These are phyloP conservation scores for Vararia minispora DNA, from an alignment of 768 basidiomycete genomes.

Conservation along the genomic window DNA sequence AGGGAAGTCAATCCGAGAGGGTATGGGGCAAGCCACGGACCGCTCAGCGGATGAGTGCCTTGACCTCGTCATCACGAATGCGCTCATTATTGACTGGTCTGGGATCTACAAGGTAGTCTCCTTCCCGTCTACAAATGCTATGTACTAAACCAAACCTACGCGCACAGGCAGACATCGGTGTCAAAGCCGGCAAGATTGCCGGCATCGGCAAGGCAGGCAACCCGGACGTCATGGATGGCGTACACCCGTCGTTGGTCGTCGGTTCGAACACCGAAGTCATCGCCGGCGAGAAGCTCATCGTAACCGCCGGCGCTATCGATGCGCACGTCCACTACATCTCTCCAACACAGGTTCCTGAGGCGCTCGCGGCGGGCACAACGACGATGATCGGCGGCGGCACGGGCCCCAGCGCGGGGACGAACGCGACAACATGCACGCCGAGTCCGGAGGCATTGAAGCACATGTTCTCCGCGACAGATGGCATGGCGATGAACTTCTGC, in stretches of 20 bases:
- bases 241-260: constrained; percentile 62
- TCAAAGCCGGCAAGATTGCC: constrained; percentile 70
- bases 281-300: constrained; percentile 87
- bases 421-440: constrained; percentile 91
- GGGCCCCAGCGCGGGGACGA: constrained; percentile 81
- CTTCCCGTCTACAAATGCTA: not conserved
- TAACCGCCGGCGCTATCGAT: constrained; percentile 91
- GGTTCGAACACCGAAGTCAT: constrained; percentile 93
- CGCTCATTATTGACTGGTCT: constrained; percentile 87
- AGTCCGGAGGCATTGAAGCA: constrained; percentile 80
- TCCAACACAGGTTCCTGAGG: constrained; percentile 84
- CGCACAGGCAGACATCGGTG: constrained; percentile 83
- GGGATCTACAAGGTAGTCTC: constrained; percentile 80
- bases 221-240: constrained; percentile 81
- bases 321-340: constrained; percentile 94
- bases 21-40: constrained; percentile 89
- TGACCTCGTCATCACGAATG: constrained; percentile 93
- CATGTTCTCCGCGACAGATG: constrained; percentile 90
- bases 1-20: constrained; percentile 93
- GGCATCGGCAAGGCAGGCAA: constrained; percentile 98
- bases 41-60: constrained; percentile 54
- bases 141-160: constrained; percentile 3
- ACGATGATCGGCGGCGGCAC: constrained; percentile 97
- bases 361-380: constrained; percentile 73
- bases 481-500: constrained; percentile 81